phyloP scores from a whole-genome alignment of 768 basidiomycete species.

The Epithele typhae region DNA sequence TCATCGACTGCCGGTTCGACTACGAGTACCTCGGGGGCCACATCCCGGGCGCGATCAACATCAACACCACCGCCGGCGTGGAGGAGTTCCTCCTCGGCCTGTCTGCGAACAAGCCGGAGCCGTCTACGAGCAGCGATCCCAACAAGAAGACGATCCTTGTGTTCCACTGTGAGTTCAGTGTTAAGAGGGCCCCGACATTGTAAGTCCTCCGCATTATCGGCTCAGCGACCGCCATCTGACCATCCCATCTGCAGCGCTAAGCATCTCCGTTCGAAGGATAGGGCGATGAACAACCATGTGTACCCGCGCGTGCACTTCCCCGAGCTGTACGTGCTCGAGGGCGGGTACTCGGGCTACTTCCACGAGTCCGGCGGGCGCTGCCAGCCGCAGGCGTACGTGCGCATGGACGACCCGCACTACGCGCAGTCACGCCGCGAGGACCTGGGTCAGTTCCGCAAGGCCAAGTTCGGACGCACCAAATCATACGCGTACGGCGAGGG shows the following conservation, averaged over 20 bases:
- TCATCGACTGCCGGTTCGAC: slow-evolving; percentile 97
- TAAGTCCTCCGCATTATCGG: slow-evolving; percentile 35
- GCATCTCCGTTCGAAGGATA: slow-evolving; percentile 86
- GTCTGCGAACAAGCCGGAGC: slow-evolving; percentile 50
- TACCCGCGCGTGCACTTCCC: slow-evolving; percentile 96
- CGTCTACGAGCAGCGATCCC: slow-evolving; percentile 71
- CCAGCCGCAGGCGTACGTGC: slow-evolving; percentile 77
- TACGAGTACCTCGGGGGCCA: slow-evolving; percentile 96
- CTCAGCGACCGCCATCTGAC: background rate
- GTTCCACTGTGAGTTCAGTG: slow-evolving; percentile 98
- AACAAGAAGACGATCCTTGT: slow-evolving; percentile 79
- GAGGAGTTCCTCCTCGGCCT: slow-evolving; percentile 76
- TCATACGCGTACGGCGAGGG: slow-evolving; percentile 89
- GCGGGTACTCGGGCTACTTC: slow-evolving; percentile 91
- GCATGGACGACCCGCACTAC: slow-evolving; percentile 92
- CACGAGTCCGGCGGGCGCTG: slow-evolving; percentile 65
- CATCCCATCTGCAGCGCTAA: slow-evolving; percentile 62
- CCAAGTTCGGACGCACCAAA: slow-evolving; percentile 83
- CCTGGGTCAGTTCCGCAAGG: slow-evolving; percentile 86
- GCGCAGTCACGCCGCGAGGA: slow-evolving; percentile 78
- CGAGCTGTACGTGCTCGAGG: slow-evolving; percentile 95
- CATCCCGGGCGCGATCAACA: slow-evolving; percentile 86
- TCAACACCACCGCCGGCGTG: slow-evolving; percentile 74
- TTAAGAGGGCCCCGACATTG: slow-evolving; percentile 95
- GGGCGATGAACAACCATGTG: slow-evolving; percentile 78